Evolutionary conservation across 23 red algal species (phyloP), one percentile per base, ranked within the genome.

Genomic region (Gracilariopsis chorda): DNA sequence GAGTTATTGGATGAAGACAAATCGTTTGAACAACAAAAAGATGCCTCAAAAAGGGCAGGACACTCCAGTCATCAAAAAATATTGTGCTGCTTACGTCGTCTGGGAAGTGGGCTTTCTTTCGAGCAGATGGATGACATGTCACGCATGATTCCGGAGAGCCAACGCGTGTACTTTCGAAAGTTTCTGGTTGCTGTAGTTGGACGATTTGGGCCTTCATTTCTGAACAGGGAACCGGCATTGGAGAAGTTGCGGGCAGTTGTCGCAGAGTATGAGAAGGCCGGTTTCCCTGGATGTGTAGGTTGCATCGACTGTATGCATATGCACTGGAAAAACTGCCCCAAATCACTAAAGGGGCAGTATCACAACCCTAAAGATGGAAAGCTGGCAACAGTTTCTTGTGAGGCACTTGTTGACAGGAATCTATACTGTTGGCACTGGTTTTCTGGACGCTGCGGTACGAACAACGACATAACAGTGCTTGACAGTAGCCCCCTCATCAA

Each of bases 391-490:
- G 24, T 90, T 13, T 30, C 65, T 21, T 78, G 41, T 33, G 86
- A 90, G 37, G 86, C 16, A 11, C 42, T 71, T 9, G 41, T 14
- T 8, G 65, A 88, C 47, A 74, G 84, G 28, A 33, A 32, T 56
- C 48, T 88, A 42, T 90, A 90, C 34, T 90, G 86, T 48, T 90
- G 72, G 70, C 70, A 90, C 63, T 90, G 86, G 70, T 90, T 90
- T 80, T 20, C 44, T 12, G 86, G 68, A 16, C 45, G 72, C 7
- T 46, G 39, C 30, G 86, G 86, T 14, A 90, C 72, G 5, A 63
- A 90, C 48, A 90, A 90, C 43, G 70, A 90, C 49, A 44, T 79
- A 0, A 80, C 46, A 77, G 70, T 90, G 42, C 0, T 80, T 19
- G 9, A 80, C 14, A 65, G 67, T 37, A 47, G 47, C 44, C 77